These are phyloP conservation scores for Pyracantha coccinea DNA, from an alignment of 331 rosid genomes.

Conservation along the genomic window DNA sequence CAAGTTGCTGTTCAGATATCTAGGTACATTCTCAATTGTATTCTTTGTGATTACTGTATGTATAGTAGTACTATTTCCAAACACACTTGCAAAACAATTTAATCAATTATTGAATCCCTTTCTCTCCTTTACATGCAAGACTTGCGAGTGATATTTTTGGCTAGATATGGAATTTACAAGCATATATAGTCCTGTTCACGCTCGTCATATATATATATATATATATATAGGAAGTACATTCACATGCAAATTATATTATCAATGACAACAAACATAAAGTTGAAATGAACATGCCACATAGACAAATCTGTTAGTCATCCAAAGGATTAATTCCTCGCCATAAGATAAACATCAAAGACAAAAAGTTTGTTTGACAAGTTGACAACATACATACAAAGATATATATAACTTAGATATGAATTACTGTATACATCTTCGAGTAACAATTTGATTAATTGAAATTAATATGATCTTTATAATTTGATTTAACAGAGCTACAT, in stretches of 20 bases:
- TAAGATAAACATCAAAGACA: not conserved
- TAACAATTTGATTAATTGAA: not conserved
- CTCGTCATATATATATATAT: not conserved
- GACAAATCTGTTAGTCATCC: not conserved
- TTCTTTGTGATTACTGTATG: not conserved
- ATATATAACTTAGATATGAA: not conserved
- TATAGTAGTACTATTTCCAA: not conserved
- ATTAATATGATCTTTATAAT: not conserved
- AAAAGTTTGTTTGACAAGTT: not conserved
- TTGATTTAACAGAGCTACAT: not conserved
- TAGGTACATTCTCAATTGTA: not conserved
- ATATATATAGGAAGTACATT: not conserved
- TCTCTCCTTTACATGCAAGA: not conserved
- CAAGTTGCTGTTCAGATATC: not conserved
- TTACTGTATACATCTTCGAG: not conserved
- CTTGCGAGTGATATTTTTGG: not conserved
- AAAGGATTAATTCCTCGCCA: not conserved
- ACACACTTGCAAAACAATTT: not conserved
- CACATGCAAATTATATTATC: constrained; percentile 3
- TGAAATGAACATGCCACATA: not conserved
- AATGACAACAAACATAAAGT: not conserved
- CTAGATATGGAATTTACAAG: not conserved
- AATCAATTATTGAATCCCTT: not conserved
- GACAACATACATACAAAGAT: not conserved
- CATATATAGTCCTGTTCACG: not conserved